Percentiles rank a stretch among this genome's conserved stretches.
Evolutionary conservation across 257 asterid species (phyloP).

Genomic region (Penstemon newberryi): DNA sequence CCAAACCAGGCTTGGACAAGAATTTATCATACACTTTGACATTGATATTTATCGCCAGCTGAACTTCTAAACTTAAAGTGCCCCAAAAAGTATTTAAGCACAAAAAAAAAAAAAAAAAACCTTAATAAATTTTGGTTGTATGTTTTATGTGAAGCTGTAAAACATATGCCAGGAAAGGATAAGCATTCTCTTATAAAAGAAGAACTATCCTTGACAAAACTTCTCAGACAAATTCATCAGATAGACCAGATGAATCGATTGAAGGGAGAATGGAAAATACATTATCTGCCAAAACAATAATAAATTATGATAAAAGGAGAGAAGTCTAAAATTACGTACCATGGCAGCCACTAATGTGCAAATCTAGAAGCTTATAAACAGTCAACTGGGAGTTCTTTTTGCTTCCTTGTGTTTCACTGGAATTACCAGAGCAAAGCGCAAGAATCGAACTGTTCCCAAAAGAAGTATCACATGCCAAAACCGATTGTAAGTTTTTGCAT

Average conservation of each 20-base stretch:
- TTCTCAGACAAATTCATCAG: conserved; percentile 6
- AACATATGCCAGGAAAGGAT: conserved; percentile 8
- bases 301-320: conserved; percentile 11
- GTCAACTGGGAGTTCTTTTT: conserved; percentile 30
- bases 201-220: conserved; percentile 1
- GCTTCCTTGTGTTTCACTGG: conserved; percentile 30
- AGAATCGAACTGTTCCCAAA: conserved; percentile 62
- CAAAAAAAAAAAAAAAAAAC: neutral
- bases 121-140: conserved; percentile 8
- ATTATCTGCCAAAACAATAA: conserved; percentile 14
- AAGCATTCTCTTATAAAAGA: conserved; percentile 15
- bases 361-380: conserved; percentile 50
- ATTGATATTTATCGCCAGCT: conserved; percentile 7
- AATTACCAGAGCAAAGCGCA: conserved; percentile 59
- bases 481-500: conserved; percentile 56
- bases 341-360: conserved; percentile 80
- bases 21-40: neutral
- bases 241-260: conserved; percentile 4
- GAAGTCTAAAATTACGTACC: conserved; percentile 43
- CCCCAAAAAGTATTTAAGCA: conserved; percentile 5
- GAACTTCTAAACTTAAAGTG: conserved; percentile 9
- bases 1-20: too few species aligned
- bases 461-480: conserved; percentile 72
- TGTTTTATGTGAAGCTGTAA: conserved; percentile 14
- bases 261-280: neutral